phyloP scores from a whole-genome alignment of 2,329 filamentous ascomycete species.

The Pseudomassariella vexata region DNA sequence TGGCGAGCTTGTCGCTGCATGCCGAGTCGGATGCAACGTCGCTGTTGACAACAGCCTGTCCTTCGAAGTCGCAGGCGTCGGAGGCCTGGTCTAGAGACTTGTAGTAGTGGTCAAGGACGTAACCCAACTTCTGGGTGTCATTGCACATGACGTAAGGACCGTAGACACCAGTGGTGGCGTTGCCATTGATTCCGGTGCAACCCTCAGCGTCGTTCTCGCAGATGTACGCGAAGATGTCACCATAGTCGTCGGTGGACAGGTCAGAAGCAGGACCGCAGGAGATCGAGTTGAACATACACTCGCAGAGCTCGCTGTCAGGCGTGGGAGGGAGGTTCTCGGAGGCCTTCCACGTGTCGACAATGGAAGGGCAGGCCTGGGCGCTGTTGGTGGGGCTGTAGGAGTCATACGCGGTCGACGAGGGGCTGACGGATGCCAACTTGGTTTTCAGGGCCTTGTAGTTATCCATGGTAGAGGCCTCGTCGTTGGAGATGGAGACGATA shows the following conservation, averaged over 20 bases:
- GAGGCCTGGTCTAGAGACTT: constrained; percentile 37
- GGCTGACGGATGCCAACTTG: constrained; percentile 55
- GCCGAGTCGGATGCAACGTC: constrained; percentile 32
- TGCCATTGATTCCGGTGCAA: constrained; percentile 51
- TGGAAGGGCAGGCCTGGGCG: constrained; percentile 55
- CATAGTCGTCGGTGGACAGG: constrained; percentile 47
- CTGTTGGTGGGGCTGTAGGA: constrained; percentile 62
- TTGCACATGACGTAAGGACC: constrained; percentile 62
- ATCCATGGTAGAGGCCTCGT: constrained; percentile 46
- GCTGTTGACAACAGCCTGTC: constrained; percentile 35
- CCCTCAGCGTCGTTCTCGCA: constrained; percentile 38
- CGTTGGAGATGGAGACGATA: constrained; percentile 50
- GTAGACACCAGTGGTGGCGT: constrained; percentile 50
- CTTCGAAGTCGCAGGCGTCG: constrained; percentile 53
- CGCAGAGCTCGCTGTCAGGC: constrained; percentile 62
- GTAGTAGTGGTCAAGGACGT: constrained; percentile 56
- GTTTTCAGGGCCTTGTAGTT: constrained; percentile 61
- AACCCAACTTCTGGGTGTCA: constrained; percentile 52
- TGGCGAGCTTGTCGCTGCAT: constrained; percentile 42
- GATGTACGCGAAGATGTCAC: constrained; percentile 33
- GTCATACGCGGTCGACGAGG: constrained; percentile 51
- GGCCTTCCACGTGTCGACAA: constrained; percentile 50
- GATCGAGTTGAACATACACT: constrained; percentile 64
- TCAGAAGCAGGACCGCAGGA: constrained; percentile 53
- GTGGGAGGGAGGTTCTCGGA: constrained; percentile 64